phyloP scores from a whole-genome alignment of 148 eudicot genomes.

The Vaccinium corymbosum region DNA sequence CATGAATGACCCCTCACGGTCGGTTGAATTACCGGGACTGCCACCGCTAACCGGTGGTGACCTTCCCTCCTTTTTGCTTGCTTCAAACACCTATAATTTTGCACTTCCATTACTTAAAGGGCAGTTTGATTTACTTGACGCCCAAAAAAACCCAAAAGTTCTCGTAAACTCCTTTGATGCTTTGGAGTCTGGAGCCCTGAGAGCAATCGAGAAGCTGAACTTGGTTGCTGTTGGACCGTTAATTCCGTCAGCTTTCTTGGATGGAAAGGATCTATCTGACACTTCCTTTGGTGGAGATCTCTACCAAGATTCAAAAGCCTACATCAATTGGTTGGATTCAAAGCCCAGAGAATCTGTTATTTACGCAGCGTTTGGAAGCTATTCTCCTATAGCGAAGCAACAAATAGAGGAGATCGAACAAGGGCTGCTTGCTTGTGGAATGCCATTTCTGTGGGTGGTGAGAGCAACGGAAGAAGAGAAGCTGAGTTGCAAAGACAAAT shows the following conservation, averaged over 20 bases:
- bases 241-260: background rate
- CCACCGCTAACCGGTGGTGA: constrained; percentile 32
- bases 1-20: constrained; percentile 7
- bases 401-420: constrained; percentile 33
- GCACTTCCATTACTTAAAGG: background rate
- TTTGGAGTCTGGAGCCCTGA: background rate
- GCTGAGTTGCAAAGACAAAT: constrained; percentile 11
- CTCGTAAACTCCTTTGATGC: constrained; percentile 3
- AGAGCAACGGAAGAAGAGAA: constrained; percentile 22
- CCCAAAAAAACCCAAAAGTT: background rate
- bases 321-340: constrained; percentile 35
- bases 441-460: constrained; percentile 41
- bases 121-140: background rate
- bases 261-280: background rate
- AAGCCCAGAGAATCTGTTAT: constrained; percentile 31
- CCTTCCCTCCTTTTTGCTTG: constrained; percentile 3
- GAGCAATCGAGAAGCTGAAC: background rate
- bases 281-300: constrained; percentile 9
- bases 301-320: constrained; percentile 21
- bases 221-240: background rate
- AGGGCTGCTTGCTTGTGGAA: constrained; percentile 20
- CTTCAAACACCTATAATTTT: background rate
- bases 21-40: constrained; percentile 31
- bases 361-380: constrained; percentile 50
- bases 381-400: constrained; percentile 17